Base-by-base conservation (phyloP, 169 alveolate genomes). In the Theileria annulata region DNA sequence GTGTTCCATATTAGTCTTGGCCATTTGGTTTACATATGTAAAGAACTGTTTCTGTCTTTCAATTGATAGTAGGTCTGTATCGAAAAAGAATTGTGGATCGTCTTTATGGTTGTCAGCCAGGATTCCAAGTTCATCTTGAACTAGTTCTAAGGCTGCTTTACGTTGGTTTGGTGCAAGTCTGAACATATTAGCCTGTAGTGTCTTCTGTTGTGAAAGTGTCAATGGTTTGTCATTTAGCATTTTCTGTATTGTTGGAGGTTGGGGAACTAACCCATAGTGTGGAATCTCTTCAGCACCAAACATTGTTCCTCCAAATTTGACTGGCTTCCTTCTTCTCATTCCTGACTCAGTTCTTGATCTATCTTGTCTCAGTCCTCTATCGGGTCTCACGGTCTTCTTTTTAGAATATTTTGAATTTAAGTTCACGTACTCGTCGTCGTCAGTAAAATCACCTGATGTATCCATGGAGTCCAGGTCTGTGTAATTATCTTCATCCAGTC, bases 81-180 rank as follows among this genome's bases (percentile, higher is more conserved):
- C 96, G 72, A 93, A 89, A 19, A 87, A 68, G 79, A 93, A 93
- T 51, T 77, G 54, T 42, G 71, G 79, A 77, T 89, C 96, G 75
- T 78, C 64, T 91, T 87, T 88, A 67, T 90, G 88, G 79, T 75
- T 85, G 56, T 91, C 95, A 23, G 96, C 96, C 31, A 93, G 75
- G 58, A 93, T 93, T 17, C 96, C 96, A 37, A 93, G 88, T 71
- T 93, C 96, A 58, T 93, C 96, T 71, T 93, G 96, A 25, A 93
- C 82, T 23, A 93, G 92, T 71, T 93, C 96, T 75, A 93, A 60
- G 17, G 95, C 96, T 21, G 95, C 96, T 73, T 83, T 85, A 69
- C 96, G 83, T 67, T 93, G 96, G 71, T 92, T 80, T 25, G 96
- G 94, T 42, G 95, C 94, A 42, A 93, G 86, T 69, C 92, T 64